phyloP scores from a whole-genome alignment of 2,329 filamentous ascomycete species.

The Ascochyta viciae-villosae region DNA sequence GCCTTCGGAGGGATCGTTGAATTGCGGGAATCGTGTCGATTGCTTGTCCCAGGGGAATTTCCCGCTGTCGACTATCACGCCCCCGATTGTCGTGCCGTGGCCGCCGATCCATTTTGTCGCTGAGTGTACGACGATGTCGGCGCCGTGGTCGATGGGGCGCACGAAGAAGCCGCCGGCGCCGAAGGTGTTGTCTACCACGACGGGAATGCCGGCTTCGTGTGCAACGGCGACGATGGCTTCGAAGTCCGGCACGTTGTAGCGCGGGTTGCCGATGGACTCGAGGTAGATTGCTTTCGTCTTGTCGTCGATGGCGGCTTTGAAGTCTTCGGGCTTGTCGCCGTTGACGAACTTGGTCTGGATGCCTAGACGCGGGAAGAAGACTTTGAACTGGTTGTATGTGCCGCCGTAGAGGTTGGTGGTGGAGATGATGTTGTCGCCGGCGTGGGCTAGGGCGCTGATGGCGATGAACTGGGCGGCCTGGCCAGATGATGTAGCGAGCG shows the following conservation, averaged over 20 bases:
- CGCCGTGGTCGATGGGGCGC: constrained; percentile 86
- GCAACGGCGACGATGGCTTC: constrained; percentile 84
- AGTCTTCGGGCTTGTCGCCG: constrained; percentile 79
- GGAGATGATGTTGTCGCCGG: constrained; percentile 91
- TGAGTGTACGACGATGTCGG: constrained; percentile 92
- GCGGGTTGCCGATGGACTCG: constrained; percentile 92
- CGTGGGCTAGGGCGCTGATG: constrained; percentile 80
- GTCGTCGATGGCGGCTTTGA: constrained; percentile 84
- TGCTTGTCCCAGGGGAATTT: constrained; percentile 94
- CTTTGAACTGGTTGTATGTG: constrained; percentile 98
- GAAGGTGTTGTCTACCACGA: constrained; percentile 86
- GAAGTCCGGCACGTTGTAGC: constrained; percentile 91
- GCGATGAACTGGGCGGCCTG: constrained; percentile 94
- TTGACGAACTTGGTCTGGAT: constrained; percentile 87
- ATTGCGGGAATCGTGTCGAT: constrained; percentile 85
- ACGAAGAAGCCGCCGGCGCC: constrained; percentile 90
- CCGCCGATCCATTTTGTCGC: constrained; percentile 94
- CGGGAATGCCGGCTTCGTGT: constrained; percentile 67
- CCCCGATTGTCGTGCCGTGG: constrained; percentile 90
- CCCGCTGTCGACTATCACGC: constrained; percentile 84
- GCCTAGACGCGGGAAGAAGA: constrained; percentile 83
- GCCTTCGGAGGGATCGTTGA: constrained; percentile 85
- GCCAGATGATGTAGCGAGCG: constrained; percentile 83
- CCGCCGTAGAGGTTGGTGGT: constrained; percentile 89
- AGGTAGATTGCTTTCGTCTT: constrained; percentile 87